Percentiles rank a stretch among this genome's conserved stretches.
Evolutionary conservation across 2,329 filamentous ascomycete genomes (phyloP).

Genomic region (Scedosporium apiospermum): DNA sequence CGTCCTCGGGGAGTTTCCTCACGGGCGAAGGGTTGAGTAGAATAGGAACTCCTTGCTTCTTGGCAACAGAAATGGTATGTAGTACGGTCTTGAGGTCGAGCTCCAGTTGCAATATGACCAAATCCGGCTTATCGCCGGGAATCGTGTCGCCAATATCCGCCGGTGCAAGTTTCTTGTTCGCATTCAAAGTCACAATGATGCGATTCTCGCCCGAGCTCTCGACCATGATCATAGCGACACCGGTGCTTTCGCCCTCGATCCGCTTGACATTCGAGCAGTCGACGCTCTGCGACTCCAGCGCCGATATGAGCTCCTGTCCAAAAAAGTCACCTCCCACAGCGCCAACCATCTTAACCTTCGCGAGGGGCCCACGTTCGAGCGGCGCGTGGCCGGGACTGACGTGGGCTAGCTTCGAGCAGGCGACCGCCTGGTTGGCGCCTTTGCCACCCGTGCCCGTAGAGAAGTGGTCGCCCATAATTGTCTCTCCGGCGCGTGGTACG

Average conservation of each 20-base stretch:
- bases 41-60: slow-evolving; percentile 34
- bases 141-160: background rate
- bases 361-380: background rate
- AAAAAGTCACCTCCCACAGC: slow-evolving; percentile 47
- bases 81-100: slow-evolving; percentile 44
- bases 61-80: slow-evolving; percentile 33
- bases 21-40: slow-evolving; percentile 66
- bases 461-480: slow-evolving; percentile 53
- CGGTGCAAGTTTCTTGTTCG: slow-evolving; percentile 32
- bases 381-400: slow-evolving; percentile 14
- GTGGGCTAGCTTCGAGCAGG: slow-evolving; percentile 44
- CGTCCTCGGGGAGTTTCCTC: slow-evolving; percentile 45
- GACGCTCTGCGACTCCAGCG: slow-evolving; percentile 36
- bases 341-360: slow-evolving; percentile 43
- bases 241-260: slow-evolving; percentile 33
- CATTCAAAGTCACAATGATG: slow-evolving; percentile 42
- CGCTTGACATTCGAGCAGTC: slow-evolving; percentile 32
- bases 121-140: slow-evolving; percentile 33
- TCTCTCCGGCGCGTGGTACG: slow-evolving; percentile 60
- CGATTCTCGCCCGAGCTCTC: slow-evolving; percentile 45
- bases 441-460: slow-evolving; percentile 47
- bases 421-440: slow-evolving; percentile 67
- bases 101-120: slow-evolving; percentile 53
- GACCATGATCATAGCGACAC: slow-evolving; percentile 49
- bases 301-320: slow-evolving; percentile 32